Evolutionary conservation across 768 basidiomycete genomes (phyloP).

Genomic region (Coprinopsis sp.): DNA sequence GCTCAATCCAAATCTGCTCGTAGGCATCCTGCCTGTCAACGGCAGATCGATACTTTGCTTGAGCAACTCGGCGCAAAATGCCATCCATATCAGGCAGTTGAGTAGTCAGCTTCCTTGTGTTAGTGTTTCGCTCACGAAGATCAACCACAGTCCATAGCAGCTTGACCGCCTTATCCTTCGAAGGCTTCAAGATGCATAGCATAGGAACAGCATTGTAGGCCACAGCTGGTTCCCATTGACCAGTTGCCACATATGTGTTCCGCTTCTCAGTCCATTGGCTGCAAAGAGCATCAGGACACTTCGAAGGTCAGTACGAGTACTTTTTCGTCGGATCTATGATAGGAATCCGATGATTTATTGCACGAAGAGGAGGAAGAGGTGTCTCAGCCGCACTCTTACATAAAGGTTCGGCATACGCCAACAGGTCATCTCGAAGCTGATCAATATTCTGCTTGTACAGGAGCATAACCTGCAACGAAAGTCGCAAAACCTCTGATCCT

Average conservation of each 20-base stretch:
- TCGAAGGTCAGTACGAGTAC: slow-evolving; percentile 32
- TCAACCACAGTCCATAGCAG: slow-evolving; percentile 33
- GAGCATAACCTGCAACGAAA: slow-evolving; percentile 12
- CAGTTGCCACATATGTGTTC: slow-evolving; percentile 20
- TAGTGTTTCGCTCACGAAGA: slow-evolving; percentile 28
- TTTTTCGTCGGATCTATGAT: slow-evolving; percentile 30
- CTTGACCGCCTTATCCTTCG: slow-evolving; percentile 13
- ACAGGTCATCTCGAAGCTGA: slow-evolving; percentile 14
- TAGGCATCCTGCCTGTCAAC: slow-evolving; percentile 38
- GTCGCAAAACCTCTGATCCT: slow-evolving; percentile 1
- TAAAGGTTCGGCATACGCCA: slow-evolving; percentile 16
- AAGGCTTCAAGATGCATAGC: slow-evolving; percentile 24
- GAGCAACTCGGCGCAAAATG: slow-evolving; percentile 29
- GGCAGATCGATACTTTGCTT: slow-evolving; percentile 23
- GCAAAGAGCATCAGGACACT: too few species aligned
- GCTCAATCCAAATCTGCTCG: slow-evolving; percentile 33
- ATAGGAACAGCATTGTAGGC: slow-evolving; percentile 29
- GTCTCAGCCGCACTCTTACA: slow-evolving; percentile 19
- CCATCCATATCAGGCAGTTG: slow-evolving; percentile 39
- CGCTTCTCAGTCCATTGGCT: too few species aligned
- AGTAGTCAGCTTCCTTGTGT: slow-evolving; percentile 28
- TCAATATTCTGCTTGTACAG: slow-evolving; percentile 14
- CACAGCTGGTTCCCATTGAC: slow-evolving; percentile 23
- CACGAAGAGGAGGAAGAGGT: slow-evolving; percentile 27
- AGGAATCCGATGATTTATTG: slow-evolving; percentile 34